A percentile compares a stretch with the other conserved stretches of the same genome.
phyloP scores from a whole-genome alignment of 805 yeast genomes.

The Cyberlindnera xishuangbannaensis region DNA sequence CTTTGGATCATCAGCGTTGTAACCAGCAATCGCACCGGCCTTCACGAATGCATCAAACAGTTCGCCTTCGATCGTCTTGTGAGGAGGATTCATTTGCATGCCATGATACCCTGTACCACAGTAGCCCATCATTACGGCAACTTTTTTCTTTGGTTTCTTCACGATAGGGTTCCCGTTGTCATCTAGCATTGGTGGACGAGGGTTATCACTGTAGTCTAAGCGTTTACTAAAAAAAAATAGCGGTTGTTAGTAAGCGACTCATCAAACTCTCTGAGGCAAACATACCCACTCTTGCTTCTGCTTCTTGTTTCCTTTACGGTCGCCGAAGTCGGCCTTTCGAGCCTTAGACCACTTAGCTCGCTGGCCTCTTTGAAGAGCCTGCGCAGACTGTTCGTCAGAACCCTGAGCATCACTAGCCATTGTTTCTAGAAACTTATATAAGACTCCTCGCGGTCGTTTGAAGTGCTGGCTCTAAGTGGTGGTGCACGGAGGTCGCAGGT shows the following conservation, averaged over 20 bases:
- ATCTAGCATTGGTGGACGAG: conserved; percentile 36
- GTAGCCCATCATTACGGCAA: conserved; percentile 86
- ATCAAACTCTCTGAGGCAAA: conserved; percentile 2
- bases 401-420: conserved; percentile 9
- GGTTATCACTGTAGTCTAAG: conserved; percentile 17
- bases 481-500: too few relatives aligned
- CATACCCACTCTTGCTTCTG: conserved; percentile 26
- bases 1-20: conserved; percentile 82
- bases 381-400: conserved; percentile 32
- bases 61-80: conserved; percentile 86
- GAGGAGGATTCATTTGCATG: conserved; percentile 88
- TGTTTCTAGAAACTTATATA: too few relatives aligned
- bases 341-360: conserved; percentile 29
- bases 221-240: conserved; percentile 5
- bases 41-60: conserved; percentile 74
- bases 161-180: conserved; percentile 57
- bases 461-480: too few relatives aligned
- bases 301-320: conserved; percentile 17
- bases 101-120: conserved; percentile 97
- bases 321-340: conserved; percentile 23
- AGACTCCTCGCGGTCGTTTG: neutral
- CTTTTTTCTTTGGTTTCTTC: conserved; percentile 81
- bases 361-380: conserved; percentile 37
- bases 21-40: conserved; percentile 85
- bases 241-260: neutral